Base-by-base conservation (phyloP, 208 protist species). In the Eutreptiella sp. region DNA sequence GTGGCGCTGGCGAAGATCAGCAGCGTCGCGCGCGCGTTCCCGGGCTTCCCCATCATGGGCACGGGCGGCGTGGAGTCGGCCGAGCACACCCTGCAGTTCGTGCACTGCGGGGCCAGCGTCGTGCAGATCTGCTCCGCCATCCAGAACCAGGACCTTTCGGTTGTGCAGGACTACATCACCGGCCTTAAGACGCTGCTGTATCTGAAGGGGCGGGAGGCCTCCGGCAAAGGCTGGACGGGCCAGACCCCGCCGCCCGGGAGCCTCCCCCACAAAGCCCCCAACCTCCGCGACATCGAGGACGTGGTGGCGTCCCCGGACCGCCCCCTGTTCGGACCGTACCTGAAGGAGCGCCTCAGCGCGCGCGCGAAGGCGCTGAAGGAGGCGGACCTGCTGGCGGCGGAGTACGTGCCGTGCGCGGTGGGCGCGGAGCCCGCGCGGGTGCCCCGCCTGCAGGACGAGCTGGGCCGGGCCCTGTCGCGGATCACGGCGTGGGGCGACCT, bases 91-190 rank as follows among this genome's bases (percentile, higher is more conserved):
- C 42, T 92, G 2, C 79, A 94, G 68, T 88, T 87, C 62, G 38
- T 94, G 5, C 67, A 93, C 43, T 64, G 59, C 41, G 89, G 89
- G 63, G 77, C 89, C 5, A 46, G 35, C 23, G 83, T 82, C 0
- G 45, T 91, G 23, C 87, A 93, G 65, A 80, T 89, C 32, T 87
- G 78, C 52, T 78, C 75, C 14, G 47, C 81, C 2, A 61, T 89
- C 16, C 83, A 89, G 62, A 89, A 89, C 63, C 81, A 89, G 68
- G 83, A 89, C 58, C 87, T 87, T 46, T 87, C 79, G 0, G 75
- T 89, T 0, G 68, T 89, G 24, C 54, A 85, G 50, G 83, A 89
- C 58, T 89, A 86, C 53, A 84, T 89, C 32, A 74, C 46, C 5
- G 80, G 79, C 34, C 66, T 89, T 11, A 82, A 87, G 46, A 33